Evolutionary conservation across 2,329 filamentous ascomycete species (phyloP), one percentile per base, ranked within the genome.

Genomic region (Tolypocladium cylindrosporum): DNA sequence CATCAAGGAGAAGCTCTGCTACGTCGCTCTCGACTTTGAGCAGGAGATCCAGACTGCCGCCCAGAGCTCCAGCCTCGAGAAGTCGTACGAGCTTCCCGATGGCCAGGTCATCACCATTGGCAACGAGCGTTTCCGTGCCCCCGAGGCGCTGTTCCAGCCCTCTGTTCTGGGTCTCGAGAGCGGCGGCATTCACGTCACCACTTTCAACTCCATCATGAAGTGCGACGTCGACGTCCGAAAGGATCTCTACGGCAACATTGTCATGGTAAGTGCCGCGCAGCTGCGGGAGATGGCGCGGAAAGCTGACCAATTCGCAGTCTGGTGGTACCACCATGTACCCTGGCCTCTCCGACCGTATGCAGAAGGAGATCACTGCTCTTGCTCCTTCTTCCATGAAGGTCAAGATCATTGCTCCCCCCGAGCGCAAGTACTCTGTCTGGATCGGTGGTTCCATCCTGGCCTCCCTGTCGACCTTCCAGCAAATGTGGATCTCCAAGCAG

Each of bases 401-500:
- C 87, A 97, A 97, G 90, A 97, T 99, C 82, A 97, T 99, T 77
- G 94, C 94, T 82, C 94, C 94, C 71, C 94, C 94, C 69, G 94
- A 99, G 90, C 91, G 94, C 82, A 99, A 99, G 87, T 99, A 99
- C 91, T 97, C 94, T 65, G 94, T 99, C 85, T 99, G 94, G 94
- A 99, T 99, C 78, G 94, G 94, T 94, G 94, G 94, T 87, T 99
- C 94, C 79, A 99, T 99, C 82, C 83, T 99, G 74, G 94, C 94
- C 71, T 99, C 94, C 66, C 90, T 99, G 73, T 99, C 94, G 70
- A 99, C 94, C 80, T 99, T 99, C 93, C 94, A 99, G 86, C 94
- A 99, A 84, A 99, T 99, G 94, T 99, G 94, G 94, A 97, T 99
- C 88, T 99, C 94, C 73, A 99, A 99, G 91, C 94, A 99, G 84